Conservation (phyloP, 2,329 filamentous ascomycete species). For the Epichloe typhina region DNA sequence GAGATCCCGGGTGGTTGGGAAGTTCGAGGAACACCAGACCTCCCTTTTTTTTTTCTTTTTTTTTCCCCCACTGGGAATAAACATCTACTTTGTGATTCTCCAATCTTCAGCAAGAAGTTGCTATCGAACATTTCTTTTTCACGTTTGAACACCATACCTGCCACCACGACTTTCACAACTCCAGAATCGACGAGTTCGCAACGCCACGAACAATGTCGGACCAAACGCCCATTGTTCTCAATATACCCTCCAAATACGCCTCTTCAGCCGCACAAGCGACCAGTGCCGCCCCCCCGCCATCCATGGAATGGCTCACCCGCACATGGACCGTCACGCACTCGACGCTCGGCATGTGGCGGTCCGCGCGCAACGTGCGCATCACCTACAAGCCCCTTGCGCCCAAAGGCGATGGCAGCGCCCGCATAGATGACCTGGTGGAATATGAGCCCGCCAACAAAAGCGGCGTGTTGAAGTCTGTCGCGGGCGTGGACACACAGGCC, state of each 20-base stretch:
- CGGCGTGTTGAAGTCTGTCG: constrained; percentile 43
- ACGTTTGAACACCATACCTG: neutral
- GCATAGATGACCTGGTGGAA: constrained; percentile 59
- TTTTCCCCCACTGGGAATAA: neutral
- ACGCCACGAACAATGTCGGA: constrained; percentile 8
- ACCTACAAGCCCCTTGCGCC: constrained; percentile 49
- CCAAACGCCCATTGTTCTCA: constrained; percentile 13
- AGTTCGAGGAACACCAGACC: no score
- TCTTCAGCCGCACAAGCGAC: constrained; percentile 12
- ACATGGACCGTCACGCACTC: constrained; percentile 67
- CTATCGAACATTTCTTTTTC: no score
- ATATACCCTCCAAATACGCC: constrained; percentile 35
- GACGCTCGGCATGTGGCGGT: constrained; percentile 68
- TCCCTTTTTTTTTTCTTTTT: no score
- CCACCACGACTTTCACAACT: neutral
- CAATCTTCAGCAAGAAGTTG: neutral
- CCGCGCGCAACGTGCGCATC: constrained; percentile 67
- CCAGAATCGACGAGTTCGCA: neutral
- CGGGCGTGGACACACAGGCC: constrained; percentile 46
- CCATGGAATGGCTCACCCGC: constrained; percentile 46
- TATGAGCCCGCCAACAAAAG: constrained; percentile 44
- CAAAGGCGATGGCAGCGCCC: constrained; percentile 24
- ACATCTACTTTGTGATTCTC: neutral
- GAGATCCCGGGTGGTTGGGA: constrained; percentile 2
- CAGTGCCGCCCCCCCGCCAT: constrained; percentile 26